These are phyloP conservation scores for Paralagenidium karlingii DNA, from an alignment of 352 stramenopile genomes.

Conservation along the genomic window DNA sequence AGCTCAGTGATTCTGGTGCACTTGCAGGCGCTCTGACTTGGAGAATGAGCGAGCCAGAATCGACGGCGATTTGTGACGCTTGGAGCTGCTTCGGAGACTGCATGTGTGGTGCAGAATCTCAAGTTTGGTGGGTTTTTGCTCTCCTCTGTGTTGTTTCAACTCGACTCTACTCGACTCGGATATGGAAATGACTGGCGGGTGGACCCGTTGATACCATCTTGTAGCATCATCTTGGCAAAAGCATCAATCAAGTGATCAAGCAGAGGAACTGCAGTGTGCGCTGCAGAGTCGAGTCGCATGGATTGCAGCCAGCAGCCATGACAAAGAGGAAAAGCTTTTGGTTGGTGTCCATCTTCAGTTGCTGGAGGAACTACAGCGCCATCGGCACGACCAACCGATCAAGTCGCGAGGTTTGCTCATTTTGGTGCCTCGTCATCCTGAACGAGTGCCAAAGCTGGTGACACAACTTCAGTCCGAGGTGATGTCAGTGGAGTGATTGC, in stretches of 20 bases:
- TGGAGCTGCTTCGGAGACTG: conserved; percentile 15
- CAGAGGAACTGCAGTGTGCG: conserved; percentile 3
- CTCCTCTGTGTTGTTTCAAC: too few species aligned
- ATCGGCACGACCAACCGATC: neutral
- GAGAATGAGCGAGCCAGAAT: too few species aligned
- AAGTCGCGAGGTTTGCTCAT: conserved; percentile 28
- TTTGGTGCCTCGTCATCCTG: conserved; percentile 48
- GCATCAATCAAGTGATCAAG: neutral
- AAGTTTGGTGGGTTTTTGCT: conserved; percentile 46
- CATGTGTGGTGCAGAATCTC: conserved; percentile 30
- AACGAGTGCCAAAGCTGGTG: conserved; percentile 19
- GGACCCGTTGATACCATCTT: too few species aligned
- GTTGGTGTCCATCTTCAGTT: conserved; percentile 20
- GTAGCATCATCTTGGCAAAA: conserved; percentile 7
- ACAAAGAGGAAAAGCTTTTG: conserved; percentile 43
- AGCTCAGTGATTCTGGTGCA: neutral
- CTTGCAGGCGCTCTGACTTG: too few species aligned
- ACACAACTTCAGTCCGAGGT: conserved; percentile 20
- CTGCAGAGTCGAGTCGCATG: conserved; percentile 21
- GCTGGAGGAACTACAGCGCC: neutral
- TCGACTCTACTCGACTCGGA: too few species aligned
- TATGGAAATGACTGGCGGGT: too few species aligned
- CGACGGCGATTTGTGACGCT: conserved; percentile 24
- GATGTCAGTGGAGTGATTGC: too few species aligned
- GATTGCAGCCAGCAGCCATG: conserved; percentile 53